phyloP scores from a whole-genome alignment of 1,284 basidiomycete genomes.

The Gymnopus androsaceus region DNA sequence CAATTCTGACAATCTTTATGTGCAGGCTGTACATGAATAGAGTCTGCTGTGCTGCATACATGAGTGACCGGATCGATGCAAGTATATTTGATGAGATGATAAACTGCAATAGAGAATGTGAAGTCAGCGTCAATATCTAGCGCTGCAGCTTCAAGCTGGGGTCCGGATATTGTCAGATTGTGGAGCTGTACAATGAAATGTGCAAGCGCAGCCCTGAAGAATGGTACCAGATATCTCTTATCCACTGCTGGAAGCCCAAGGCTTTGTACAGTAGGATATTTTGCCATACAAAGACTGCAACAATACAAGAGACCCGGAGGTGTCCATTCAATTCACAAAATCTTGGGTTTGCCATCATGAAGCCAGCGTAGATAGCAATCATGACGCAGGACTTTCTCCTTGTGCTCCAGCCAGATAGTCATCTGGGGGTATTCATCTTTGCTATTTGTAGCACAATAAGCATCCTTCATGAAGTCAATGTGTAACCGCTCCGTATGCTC shows the following conservation, averaged over 20 bases:
- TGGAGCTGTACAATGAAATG: conserved; percentile 24
- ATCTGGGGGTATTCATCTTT: conserved; percentile 22
- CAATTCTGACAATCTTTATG: conserved; percentile 4
- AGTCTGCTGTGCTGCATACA: conserved; percentile 15
- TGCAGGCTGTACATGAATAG: conserved; percentile 20
- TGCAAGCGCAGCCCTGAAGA: conserved; percentile 30
- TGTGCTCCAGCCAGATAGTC: conserved; percentile 35
- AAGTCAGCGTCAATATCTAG: neutral
- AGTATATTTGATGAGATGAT: conserved; percentile 18
- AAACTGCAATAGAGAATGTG: neutral
- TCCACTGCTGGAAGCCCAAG: conserved; percentile 6
- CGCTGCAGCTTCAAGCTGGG: conserved; percentile 5
- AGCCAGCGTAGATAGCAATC: conserved; percentile 26
- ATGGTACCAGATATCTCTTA: conserved; percentile 26
- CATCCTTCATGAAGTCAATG: neutral
- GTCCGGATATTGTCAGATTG: conserved; percentile 11
- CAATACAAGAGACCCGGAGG: conserved; percentile 19
- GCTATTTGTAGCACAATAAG: neutral
- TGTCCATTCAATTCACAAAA: conserved; percentile 1
- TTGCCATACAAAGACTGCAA: conserved; percentile 23
- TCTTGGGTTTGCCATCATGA: neutral
- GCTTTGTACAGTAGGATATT: conserved; percentile 21
- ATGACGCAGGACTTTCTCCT: conserved; percentile 27
- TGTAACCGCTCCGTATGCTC: neutral
- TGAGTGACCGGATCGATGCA: conserved; percentile 12